Conservation (phyloP, 2,329 filamentous ascomycete genomes). For the Blastomyces parvus region DNA sequence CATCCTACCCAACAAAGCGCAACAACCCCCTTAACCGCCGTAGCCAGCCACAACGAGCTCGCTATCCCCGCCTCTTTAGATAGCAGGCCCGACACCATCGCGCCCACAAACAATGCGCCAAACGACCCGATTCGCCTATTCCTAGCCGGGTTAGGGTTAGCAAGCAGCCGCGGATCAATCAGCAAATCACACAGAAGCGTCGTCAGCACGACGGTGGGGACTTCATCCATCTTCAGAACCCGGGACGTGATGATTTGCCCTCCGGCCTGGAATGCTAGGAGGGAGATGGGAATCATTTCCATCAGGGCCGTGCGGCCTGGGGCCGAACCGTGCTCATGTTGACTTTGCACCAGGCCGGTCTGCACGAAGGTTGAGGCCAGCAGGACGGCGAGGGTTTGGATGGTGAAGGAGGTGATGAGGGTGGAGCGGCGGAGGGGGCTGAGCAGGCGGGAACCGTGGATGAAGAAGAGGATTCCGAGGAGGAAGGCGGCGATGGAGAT, state of each 20-base stretch:
- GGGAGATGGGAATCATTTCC: constrained; percentile 30
- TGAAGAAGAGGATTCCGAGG: constrained; percentile 34
- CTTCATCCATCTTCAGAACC: constrained; percentile 30
- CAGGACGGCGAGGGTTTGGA: constrained; percentile 30
- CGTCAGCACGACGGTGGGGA: constrained; percentile 36
- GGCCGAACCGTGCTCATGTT: constrained; percentile 22
- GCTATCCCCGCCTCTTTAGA: constrained; percentile 29
- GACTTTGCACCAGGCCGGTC: constrained; percentile 24
- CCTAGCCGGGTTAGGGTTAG: constrained; percentile 23
- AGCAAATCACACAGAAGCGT: constrained; percentile 33
- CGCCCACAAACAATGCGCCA: constrained; percentile 32
- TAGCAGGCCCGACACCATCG: constrained; percentile 34
- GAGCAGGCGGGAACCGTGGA: constrained; percentile 25
- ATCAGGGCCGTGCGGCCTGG: constrained; percentile 29
- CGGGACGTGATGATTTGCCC: constrained; percentile 34
- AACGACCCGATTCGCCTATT: constrained; percentile 31
- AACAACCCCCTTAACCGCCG: constrained; percentile 29
- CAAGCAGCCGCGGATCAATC: constrained; percentile 25
- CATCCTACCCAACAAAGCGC: constrained; percentile 31
- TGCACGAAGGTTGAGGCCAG: constrained; percentile 30
- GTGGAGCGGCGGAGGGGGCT: constrained; percentile 29
- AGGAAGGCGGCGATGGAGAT: constrained; percentile 33
- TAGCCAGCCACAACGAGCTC: constrained; percentile 34
- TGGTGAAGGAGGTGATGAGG: constrained; percentile 31
- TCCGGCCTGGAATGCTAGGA: constrained; percentile 34